These are phyloP conservation scores for Aspergillus pseudoviridinutans DNA, from an alignment of 2,329 filamentous ascomycete species.

Conservation along the genomic window DNA sequence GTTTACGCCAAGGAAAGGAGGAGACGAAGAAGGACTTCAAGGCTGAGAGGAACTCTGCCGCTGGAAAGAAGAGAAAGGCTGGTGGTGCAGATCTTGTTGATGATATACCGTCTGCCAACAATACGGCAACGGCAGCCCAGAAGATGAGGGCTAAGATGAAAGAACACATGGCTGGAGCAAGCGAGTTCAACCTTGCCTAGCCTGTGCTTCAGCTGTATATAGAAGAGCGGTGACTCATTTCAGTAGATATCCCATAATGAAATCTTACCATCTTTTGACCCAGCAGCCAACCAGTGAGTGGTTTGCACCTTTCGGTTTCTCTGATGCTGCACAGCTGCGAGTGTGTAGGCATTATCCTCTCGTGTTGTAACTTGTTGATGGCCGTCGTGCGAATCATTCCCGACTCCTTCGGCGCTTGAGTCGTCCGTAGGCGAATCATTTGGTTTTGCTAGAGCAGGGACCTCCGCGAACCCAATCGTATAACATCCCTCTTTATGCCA, in stretches of 20 bases:
- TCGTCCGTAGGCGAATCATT: background rate
- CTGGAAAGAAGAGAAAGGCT: conserved; percentile 35
- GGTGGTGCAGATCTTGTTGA: conserved; percentile 21
- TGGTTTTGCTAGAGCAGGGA: conserved; percentile 16
- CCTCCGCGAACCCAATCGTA: conserved; percentile 65
- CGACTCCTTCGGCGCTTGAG: background rate
- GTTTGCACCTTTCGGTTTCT: conserved; percentile 61
- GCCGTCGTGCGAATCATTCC: background rate
- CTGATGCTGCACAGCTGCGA: conserved; percentile 58
- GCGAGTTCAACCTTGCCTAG: conserved; percentile 57
- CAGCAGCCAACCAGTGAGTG: conserved; percentile 85
- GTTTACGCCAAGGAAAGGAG: conserved; percentile 46
- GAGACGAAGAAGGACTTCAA: conserved; percentile 47
- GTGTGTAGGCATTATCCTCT: conserved; percentile 15
- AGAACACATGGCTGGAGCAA: conserved; percentile 49
- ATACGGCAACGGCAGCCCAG: conserved; percentile 45
- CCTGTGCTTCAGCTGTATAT: conserved; percentile 22
- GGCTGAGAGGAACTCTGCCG: conserved; percentile 35
- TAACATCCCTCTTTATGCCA: conserved; percentile 93
- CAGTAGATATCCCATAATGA: conserved; percentile 94
- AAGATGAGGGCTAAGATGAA: conserved; percentile 54
- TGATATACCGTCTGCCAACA: conserved; percentile 26
- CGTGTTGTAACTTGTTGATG: conserved; percentile 5
- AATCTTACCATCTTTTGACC: conserved; percentile 91
- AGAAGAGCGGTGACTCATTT: conserved; percentile 25